Evolutionary conservation across 257 asterid species (phyloP), one percentile per base, ranked within the genome.

Genomic region (Buddleja alternifolia): DNA sequence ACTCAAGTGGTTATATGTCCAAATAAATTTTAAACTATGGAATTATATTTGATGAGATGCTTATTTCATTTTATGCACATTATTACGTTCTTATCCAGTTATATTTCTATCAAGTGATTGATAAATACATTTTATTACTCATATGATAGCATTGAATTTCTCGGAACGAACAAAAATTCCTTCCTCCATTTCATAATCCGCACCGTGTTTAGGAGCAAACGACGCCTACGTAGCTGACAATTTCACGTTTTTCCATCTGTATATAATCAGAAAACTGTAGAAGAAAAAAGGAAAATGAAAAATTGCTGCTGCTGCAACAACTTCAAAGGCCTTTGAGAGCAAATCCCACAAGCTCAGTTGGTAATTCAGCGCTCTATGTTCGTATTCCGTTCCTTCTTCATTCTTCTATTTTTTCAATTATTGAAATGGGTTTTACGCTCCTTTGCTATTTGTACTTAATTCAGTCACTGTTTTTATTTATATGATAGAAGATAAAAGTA

Each of bases 361-460:
- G 77, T 71, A 72, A 60, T 60, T 56, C 36, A 32, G 19, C 53
- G 39, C 12, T 11, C 25, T 14, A 3, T 12, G 4, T 54, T 75
- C 34, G 34, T 29, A 29, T 23, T 11, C 34, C 10, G 44, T 37
- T 37, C 15, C n/a, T 17, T 44, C 8, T 53, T 75, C 37, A 56
- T 6, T 17, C 16, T 42, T 32, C 50, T 14, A 17, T 50, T 50
- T 37, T 42, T 32, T 57, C 9, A 17, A 58, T 59, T 65, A 21
- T 6, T 41, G 60, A 47, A 48, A 47, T 48, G 47, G 51, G 21
- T 32, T 29, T 25, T 17, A 46, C 5, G 53, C 15, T 7, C 32
- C 36, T 62, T 10, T 75, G 6, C 19, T 0, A 20, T 29, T 47
- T 20, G 15, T 19, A 3, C 37, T 10, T 16, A 29, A 61, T 62